Percentiles rank a stretch among this genome's conserved stretches.
Evolutionary conservation across 1,139 yeast species (phyloP).

Genomic region (Tardiomyces blankii): DNA sequence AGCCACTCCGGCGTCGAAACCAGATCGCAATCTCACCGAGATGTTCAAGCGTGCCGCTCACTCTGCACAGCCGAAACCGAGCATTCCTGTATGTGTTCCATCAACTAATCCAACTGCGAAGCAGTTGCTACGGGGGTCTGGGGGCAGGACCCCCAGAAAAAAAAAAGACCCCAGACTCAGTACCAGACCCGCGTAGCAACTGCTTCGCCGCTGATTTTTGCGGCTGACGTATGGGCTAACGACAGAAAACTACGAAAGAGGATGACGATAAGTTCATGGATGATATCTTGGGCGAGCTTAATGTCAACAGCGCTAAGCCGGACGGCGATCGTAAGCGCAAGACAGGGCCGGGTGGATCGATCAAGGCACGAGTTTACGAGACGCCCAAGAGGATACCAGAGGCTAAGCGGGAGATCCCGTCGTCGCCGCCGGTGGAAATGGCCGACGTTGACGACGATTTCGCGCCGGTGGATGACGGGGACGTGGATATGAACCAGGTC

Average conservation of each 20-base stretch:
- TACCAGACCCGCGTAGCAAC: too few relatives aligned
- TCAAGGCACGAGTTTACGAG: not conserved
- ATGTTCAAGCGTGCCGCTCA: not conserved
- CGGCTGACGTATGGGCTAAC: not conserved
- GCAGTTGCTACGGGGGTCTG: too few relatives aligned
- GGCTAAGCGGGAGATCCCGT: not conserved
- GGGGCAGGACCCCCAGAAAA: too few relatives aligned
- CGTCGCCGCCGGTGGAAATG: not conserved
- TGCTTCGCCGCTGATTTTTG: too few relatives aligned
- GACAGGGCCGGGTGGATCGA: not conserved
- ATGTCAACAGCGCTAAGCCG: constrained; percentile 1
- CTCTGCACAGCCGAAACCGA: not conserved
- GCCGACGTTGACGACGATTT: not conserved
- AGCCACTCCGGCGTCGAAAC: not conserved
- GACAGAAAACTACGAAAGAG: constrained; percentile 7
- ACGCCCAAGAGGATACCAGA: not conserved
- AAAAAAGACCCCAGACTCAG: too few relatives aligned
- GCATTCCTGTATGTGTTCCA: not conserved
- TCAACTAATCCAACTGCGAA: too few relatives aligned
- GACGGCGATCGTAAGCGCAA: not conserved
- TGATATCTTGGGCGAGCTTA: constrained; percentile 18
- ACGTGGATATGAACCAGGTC: not conserved
- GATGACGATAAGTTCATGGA: constrained; percentile 23
- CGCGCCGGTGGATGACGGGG: not conserved
- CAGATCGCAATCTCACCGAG: not conserved